Evolutionary conservation across 768 basidiomycete species (phyloP).

Genomic region (Suillus americanus): DNA sequence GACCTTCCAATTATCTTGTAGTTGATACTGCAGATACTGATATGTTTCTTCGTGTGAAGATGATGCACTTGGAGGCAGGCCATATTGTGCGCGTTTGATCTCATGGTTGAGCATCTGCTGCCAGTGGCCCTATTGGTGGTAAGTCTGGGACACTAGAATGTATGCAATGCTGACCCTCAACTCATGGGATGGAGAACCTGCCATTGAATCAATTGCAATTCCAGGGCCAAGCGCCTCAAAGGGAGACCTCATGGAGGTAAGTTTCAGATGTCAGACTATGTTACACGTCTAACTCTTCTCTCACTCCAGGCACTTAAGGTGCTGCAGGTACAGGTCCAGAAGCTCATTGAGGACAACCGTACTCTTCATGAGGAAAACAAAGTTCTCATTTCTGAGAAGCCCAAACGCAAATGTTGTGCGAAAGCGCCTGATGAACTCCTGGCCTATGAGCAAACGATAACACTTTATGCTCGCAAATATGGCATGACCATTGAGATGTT

Average conservation of each 20-base stretch:
- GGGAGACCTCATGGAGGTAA: not conserved
- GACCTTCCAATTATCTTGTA: too few species aligned
- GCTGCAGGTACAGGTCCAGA: not conserved
- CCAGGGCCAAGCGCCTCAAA: not conserved
- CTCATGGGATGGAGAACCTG: not conserved
- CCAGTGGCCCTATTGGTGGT: not conserved
- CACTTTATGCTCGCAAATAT: not conserved
- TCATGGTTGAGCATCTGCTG: not conserved
- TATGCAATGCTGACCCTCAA: not conserved
- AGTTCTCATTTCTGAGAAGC: not conserved
- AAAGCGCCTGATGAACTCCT: not conserved
- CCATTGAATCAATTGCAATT: not conserved
- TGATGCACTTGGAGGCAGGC: too few species aligned
- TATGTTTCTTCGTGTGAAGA: too few species aligned
- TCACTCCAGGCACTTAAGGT: not conserved
- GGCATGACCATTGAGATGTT: not conserved
- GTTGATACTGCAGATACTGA: too few species aligned
- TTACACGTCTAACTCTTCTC: not conserved
- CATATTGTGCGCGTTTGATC: not conserved
- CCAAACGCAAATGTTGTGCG: not conserved
- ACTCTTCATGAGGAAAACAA: not conserved
- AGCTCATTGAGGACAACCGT: not conserved
- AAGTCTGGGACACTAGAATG: not conserved
- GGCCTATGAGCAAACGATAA: not conserved
- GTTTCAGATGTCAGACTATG: not conserved